Conservation (phyloP, 345 rosid species). For the Jatropha curcas region DNA sequence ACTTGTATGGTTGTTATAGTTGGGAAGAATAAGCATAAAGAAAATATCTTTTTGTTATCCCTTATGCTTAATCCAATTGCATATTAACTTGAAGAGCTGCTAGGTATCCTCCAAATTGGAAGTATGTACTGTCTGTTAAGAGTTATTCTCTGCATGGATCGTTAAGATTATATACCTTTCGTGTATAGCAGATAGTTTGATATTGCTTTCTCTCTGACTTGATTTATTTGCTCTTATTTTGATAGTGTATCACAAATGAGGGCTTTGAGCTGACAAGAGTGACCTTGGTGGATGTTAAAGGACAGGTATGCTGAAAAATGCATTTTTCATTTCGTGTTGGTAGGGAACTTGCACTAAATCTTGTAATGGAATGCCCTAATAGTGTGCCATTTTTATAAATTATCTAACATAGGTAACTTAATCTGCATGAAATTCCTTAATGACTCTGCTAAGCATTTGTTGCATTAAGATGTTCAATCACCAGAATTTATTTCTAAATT, state of each 20-base stretch:
- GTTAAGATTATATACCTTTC: neutral
- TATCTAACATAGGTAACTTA: neutral
- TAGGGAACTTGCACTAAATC: neutral
- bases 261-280: slow-evolving; percentile 92
- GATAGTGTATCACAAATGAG: slow-evolving; percentile 72
- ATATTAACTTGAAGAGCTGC: neutral
- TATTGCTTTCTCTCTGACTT: neutral
- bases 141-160: neutral
- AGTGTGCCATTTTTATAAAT: neutral
- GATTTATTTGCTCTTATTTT: neutral
- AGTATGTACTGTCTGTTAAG: too few species aligned
- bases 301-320: slow-evolving; percentile 54
- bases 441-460: neutral
- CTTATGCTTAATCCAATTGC: too few species aligned
- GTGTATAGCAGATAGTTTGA: slow-evolving; percentile 1
- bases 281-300: slow-evolving; percentile 77
- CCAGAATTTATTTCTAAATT: neutral
- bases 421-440: neutral
- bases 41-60: too few species aligned
- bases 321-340: neutral
- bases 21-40: neutral
- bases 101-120: neutral
- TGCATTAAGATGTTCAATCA: neutral
- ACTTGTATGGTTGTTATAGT: neutral
- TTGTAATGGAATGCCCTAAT: neutral